Evolutionary conservation across 768 basidiomycete genomes (phyloP).

Genomic region (Crassisporium funariophilum): DNA sequence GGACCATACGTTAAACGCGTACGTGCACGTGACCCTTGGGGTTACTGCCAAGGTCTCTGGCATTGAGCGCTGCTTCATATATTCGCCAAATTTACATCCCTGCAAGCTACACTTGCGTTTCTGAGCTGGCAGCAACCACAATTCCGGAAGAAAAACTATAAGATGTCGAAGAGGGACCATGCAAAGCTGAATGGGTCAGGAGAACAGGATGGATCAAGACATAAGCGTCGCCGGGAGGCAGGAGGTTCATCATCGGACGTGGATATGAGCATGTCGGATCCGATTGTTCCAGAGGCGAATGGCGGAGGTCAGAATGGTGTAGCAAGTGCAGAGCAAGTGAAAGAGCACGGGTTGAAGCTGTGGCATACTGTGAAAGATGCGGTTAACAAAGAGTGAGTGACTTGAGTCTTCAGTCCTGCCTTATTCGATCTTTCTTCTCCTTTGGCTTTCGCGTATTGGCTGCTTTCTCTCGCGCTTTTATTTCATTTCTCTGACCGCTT

Average conservation of each 20-base stretch:
- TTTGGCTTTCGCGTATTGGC: slow-evolving; percentile 26
- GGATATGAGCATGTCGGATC: slow-evolving; percentile 39
- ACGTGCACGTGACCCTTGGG: slow-evolving; percentile 22
- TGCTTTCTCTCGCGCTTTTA: slow-evolving; percentile 15
- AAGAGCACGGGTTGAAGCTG: slow-evolving; percentile 68
- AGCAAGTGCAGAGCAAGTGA: slow-evolving; percentile 45
- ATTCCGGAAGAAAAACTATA: slow-evolving; percentile 1
- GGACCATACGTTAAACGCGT: slow-evolving; percentile 19
- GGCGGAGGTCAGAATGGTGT: slow-evolving; percentile 19
- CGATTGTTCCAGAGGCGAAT: slow-evolving; percentile 23
- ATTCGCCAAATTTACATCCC: not conserved
- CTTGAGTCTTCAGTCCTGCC: slow-evolving; percentile 42
- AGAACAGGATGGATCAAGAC: slow-evolving; percentile 39
- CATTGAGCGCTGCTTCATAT: slow-evolving; percentile 14
- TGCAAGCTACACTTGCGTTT: not conserved
- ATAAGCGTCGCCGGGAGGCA: slow-evolving; percentile 46
- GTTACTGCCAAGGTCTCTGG: slow-evolving; percentile 8
- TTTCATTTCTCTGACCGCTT: slow-evolving; percentile 29
- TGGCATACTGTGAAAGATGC: slow-evolving; percentile 83
- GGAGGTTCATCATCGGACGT: slow-evolving; percentile 41
- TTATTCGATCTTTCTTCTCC: slow-evolving; percentile 41
- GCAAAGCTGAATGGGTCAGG: slow-evolving; percentile 34
- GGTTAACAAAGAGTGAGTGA: slow-evolving; percentile 85
- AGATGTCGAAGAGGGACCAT: slow-evolving; percentile 45
- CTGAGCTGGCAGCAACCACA: not conserved